Percentiles rank a stretch among this genome's conserved stretches.
phyloP scores from a whole-genome alignment of 331 rosid species.

The Saraca asoca region DNA sequence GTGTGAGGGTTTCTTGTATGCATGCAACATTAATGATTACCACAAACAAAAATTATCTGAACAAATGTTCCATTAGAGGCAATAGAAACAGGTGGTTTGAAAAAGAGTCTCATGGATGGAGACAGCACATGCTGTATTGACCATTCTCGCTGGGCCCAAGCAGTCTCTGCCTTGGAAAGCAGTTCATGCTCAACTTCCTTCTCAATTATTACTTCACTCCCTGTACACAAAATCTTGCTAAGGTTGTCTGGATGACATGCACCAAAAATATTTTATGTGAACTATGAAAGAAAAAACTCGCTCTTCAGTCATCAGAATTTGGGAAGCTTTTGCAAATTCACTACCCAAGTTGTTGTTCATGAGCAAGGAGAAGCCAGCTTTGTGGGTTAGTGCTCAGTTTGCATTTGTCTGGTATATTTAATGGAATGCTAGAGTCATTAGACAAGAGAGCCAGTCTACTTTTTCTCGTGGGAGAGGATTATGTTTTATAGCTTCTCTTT shows the following conservation, averaged over 20 bases:
- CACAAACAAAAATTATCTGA: slow-evolving; percentile 50
- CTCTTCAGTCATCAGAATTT: too few species aligned
- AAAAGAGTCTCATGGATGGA: slow-evolving; percentile 82
- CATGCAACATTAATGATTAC: too few species aligned
- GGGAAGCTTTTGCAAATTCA: too few species aligned
- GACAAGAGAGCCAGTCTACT: too few species aligned
- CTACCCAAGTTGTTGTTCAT: too few species aligned
- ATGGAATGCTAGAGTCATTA: too few species aligned
- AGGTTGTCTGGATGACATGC: background rate
- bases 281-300: slow-evolving; percentile 22
- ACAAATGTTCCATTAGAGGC: slow-evolving; percentile 83
- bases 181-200: slow-evolving; percentile 59
- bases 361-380: too few species aligned
- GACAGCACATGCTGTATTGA: slow-evolving; percentile 83
- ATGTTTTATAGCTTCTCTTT: too few species aligned
- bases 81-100: slow-evolving; percentile 80
- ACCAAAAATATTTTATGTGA: slow-evolving; percentile 20
- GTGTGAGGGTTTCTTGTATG: too few species aligned
- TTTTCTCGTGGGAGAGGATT: too few species aligned
- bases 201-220: slow-evolving; percentile 43
- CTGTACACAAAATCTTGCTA: slow-evolving; percentile 43
- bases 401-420: too few species aligned
- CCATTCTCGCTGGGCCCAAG: slow-evolving; percentile 96
- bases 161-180: slow-evolving; percentile 81
- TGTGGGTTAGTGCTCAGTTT: too few species aligned